Conservation (phyloP, 768 basidiomycete genomes). For the Podaxis pistillaris region DNA sequence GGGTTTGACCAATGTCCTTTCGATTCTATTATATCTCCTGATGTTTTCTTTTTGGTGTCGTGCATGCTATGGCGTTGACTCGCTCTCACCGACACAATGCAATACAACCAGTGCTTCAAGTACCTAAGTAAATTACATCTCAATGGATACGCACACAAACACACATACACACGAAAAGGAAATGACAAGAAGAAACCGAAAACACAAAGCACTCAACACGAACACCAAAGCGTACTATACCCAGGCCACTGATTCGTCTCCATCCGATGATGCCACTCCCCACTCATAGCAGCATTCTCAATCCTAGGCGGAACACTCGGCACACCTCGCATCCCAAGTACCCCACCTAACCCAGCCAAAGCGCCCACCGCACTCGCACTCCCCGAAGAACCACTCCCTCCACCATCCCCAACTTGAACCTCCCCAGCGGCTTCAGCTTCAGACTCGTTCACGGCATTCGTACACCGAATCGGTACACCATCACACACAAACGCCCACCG, state of each 20-base stretch:
- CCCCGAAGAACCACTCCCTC: not conserved
- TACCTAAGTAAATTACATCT: too few relatives aligned
- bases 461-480: not conserved
- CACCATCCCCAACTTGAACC: not conserved
- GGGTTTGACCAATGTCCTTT: too few relatives aligned
- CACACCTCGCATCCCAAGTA: not conserved
- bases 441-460: not conserved
- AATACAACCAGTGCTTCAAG: too few relatives aligned
- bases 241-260: conserved; percentile 8
- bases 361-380: not conserved
- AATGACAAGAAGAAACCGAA: not conserved
- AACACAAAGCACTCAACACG: not conserved
- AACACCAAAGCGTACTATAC: conserved; percentile 6
- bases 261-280: conserved; percentile 6
- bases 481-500: conserved; percentile 22
- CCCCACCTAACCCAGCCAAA: not conserved
- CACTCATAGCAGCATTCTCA: not conserved
- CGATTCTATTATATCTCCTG: too few relatives aligned
- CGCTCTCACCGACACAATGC: too few relatives aligned
- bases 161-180: not conserved
- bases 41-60: too few relatives aligned
- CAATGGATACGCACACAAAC: too few relatives aligned
- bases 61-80: too few relatives aligned
- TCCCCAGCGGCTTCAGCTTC: not conserved
- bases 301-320: not conserved